Conservation (phyloP, 331 rosid genomes). For the Malus hybrid region DNA sequence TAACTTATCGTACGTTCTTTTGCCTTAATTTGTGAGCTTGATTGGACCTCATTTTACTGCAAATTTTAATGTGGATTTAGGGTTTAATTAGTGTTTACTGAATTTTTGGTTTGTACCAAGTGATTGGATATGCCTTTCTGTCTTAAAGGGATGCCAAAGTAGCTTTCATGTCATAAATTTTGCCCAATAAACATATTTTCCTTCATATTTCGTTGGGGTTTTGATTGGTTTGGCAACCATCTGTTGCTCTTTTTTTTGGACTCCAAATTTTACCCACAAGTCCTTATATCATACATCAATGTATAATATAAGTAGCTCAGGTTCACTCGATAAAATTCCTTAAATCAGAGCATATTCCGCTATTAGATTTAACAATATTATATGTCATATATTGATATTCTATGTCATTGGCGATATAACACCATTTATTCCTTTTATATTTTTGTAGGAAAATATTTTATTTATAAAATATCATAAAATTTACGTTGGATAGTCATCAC, state of each 20-base stretch:
- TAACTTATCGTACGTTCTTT: slow-evolving; percentile 4
- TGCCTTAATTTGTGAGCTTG: background rate
- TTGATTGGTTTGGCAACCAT: background rate
- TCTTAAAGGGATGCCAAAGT: background rate
- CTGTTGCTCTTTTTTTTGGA: background rate
- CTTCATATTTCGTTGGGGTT: background rate
- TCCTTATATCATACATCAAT: no score
- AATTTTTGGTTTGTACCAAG: background rate
- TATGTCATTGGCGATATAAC: no score
- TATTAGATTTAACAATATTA: background rate
- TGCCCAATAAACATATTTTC: background rate
- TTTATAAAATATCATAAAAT: no score
- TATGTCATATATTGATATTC: background rate
- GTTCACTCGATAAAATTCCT: no score
- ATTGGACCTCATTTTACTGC: background rate
- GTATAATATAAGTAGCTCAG: no score
- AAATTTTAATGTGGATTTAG: background rate
- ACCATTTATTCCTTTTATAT: no score
- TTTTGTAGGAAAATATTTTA: no score
- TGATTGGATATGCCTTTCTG: background rate
- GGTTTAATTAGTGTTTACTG: background rate
- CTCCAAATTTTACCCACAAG: background rate
- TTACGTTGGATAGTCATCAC: background rate
- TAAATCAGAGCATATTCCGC: no score
- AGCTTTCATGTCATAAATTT: background rate